Evolutionary conservation across 2,329 filamentous ascomycete species (phyloP).

Genomic region (Hirsutella thompsonii): DNA sequence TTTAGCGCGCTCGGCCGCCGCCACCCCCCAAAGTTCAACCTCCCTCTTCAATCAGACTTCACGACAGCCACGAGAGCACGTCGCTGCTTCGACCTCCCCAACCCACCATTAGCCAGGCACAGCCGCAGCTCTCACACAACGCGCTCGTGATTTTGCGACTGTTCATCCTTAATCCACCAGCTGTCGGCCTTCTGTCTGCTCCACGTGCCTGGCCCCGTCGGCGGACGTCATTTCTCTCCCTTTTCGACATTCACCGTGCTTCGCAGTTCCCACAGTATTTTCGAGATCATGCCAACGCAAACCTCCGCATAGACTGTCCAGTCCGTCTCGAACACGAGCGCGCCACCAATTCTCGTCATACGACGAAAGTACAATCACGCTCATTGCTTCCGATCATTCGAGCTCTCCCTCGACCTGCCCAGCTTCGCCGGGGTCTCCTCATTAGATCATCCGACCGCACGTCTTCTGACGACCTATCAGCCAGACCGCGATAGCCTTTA

Average conservation of each 20-base stretch:
- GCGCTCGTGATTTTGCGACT: not conserved
- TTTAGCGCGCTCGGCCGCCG: slow-evolving; percentile 4
- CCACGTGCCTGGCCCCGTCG: not conserved
- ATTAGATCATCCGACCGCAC: too few species aligned
- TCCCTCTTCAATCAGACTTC: slow-evolving; percentile 12
- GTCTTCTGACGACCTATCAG: too few species aligned
- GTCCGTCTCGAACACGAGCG: not conserved
- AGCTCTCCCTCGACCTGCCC: not conserved
- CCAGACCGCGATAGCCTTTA: too few species aligned
- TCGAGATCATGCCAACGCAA: not conserved
- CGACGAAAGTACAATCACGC: slow-evolving; percentile 2
- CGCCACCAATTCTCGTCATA: too few species aligned
- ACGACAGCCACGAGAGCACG: slow-evolving; percentile 3
- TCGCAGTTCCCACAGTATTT: not conserved
- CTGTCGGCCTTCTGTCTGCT: not conserved
- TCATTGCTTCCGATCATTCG: slow-evolving; percentile 2
- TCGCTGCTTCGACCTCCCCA: slow-evolving; percentile 6
- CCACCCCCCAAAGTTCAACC: slow-evolving; percentile 11
- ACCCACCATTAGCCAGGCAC: slow-evolving; percentile 1
- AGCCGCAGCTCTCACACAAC: slow-evolving; percentile 1
- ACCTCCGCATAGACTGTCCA: not conserved
- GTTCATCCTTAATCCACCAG: not conserved
- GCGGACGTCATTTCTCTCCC: not conserved
- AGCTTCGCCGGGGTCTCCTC: not conserved
- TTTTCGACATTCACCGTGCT: not conserved